Evolutionary conservation across 257 asterid species (phyloP).

Genomic region (Salvia rosmarinus): DNA sequence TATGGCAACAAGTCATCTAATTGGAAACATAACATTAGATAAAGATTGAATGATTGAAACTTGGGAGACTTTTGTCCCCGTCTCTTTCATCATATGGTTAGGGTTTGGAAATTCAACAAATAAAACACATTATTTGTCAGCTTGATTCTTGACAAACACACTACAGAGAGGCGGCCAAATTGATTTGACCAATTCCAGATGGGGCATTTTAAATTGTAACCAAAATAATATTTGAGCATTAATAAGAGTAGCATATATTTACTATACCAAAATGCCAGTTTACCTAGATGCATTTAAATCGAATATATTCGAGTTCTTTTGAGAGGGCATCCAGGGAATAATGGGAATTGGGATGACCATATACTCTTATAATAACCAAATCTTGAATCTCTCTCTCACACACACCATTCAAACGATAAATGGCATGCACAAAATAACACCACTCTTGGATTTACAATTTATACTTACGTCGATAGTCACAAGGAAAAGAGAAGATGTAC

Average conservation of each 20-base stretch:
- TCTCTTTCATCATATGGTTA: background rate
- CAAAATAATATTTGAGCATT: no score
- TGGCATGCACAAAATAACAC: constrained; percentile 16
- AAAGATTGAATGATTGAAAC: background rate
- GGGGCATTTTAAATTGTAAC: background rate
- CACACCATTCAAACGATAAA: background rate
- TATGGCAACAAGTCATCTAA: background rate
- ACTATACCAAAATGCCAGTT: no score
- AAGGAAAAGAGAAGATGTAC: constrained; percentile 7
- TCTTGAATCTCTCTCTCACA: constrained; percentile 35
- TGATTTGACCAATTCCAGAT: no score
- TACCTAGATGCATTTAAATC: no score
- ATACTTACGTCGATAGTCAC: constrained; percentile 32
- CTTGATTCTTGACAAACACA: no score
- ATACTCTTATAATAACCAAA: constrained; percentile 56
- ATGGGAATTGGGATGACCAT: no score
- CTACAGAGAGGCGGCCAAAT: no score
- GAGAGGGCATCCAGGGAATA: no score
- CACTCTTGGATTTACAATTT: constrained; percentile 36
- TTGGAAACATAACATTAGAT: background rate
- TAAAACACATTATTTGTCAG: background rate
- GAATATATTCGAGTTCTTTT: no score
- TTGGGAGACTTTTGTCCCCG: background rate
- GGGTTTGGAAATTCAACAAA: background rate
- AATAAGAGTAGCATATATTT: no score